Evolutionary conservation across 768 basidiomycete genomes (phyloP).

Genomic region (Lentinula lateritia): DNA sequence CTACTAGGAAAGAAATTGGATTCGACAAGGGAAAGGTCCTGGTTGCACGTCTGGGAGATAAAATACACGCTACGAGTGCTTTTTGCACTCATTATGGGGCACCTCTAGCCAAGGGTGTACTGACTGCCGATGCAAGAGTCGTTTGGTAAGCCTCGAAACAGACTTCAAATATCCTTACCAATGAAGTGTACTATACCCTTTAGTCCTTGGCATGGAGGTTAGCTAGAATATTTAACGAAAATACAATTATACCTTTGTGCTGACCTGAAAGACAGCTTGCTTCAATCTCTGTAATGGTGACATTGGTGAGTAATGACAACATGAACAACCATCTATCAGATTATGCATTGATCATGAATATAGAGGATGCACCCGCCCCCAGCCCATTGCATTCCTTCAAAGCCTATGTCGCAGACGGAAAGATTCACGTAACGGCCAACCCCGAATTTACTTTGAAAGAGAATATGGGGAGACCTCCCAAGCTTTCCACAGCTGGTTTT

Average conservation of each 20-base stretch:
- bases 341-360: background rate
- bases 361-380: conserved; percentile 88
- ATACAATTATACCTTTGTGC: background rate
- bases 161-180: background rate
- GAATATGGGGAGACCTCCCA: conserved; percentile 61
- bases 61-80: conserved; percentile 73
- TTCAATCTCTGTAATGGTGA: conserved; percentile 85
- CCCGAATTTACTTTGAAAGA: conserved; percentile 54
- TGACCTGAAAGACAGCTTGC: conserved; percentile 50
- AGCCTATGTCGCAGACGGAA: conserved; percentile 57
- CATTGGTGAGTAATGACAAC: conserved; percentile 44
- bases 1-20: conserved; percentile 72
- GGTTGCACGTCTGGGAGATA: conserved; percentile 68
- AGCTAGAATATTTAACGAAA: background rate
- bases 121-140: conserved; percentile 72
- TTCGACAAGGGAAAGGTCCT: conserved; percentile 79
- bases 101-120: conserved; percentile 76
- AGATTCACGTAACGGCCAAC: conserved; percentile 76
- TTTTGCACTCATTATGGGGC: conserved; percentile 93
- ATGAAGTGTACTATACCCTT: background rate
- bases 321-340: background rate
- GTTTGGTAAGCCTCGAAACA: conserved; percentile 50
- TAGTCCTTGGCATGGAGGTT: conserved; percentile 88
- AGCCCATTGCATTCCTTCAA: conserved; percentile 76
- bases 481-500: conserved; percentile 39